These are phyloP conservation scores for Oidiodendron maius DNA, from an alignment of 495 filamentous ascomycete species.

Conservation along the genomic window DNA sequence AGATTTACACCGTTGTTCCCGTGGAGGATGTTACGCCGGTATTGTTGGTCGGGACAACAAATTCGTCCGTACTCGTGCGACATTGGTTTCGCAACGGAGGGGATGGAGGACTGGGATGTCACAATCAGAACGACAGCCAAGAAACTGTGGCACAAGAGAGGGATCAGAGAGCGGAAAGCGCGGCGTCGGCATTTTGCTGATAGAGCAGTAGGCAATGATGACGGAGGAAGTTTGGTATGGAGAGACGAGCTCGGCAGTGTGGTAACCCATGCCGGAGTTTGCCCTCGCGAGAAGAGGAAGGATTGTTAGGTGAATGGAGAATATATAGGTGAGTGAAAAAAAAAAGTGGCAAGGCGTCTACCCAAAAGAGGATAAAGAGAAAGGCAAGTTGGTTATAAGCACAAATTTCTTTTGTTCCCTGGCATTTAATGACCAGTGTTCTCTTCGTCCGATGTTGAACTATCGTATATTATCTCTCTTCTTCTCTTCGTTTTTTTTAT, in stretches of 20 bases:
- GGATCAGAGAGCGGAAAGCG: too few species aligned
- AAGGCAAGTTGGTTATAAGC: not conserved
- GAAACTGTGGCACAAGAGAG: too few species aligned
- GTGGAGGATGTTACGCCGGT: slow-evolving; percentile 35
- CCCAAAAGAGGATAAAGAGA: not conserved
- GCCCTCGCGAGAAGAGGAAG: too few species aligned
- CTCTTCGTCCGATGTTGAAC: too few species aligned
- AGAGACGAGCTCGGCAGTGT: not conserved
- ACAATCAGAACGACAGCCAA: slow-evolving; percentile 34
- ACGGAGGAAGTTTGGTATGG: not conserved
- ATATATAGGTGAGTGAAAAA: not conserved
- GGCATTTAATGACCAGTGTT: not conserved
- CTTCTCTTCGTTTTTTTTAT: too few species aligned
- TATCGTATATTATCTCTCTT: too few species aligned
- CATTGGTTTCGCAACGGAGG: slow-evolving; percentile 26
- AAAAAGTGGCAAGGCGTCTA: not conserved
- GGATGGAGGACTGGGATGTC: slow-evolving; percentile 33
- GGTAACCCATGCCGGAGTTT: not conserved
- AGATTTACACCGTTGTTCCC: not conserved
- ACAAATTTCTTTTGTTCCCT: not conserved
- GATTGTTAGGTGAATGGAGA: not conserved
- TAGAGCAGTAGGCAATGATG: not conserved
- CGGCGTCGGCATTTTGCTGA: not conserved
- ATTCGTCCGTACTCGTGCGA: slow-evolving; percentile 26
- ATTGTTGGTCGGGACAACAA: slow-evolving; percentile 56